Evolutionary conservation across 352 stramenopile species (phyloP).

Genomic region (Pythium sukuiense): DNA sequence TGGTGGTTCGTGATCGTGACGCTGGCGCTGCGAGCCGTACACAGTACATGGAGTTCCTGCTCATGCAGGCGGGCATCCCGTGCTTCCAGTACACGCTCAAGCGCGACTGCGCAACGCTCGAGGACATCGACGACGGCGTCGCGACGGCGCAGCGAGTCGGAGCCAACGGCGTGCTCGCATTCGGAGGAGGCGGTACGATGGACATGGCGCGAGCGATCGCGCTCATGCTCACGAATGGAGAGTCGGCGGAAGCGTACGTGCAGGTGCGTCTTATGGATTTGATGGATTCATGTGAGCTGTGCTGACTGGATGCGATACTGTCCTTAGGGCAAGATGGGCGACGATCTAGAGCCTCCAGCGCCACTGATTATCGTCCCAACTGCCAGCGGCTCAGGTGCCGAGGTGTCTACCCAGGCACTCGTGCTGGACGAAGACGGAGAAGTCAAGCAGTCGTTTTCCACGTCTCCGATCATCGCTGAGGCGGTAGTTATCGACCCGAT

Average conservation of each 20-base stretch:
- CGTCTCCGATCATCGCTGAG: constrained; percentile 44
- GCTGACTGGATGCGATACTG: no score
- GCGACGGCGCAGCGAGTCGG: constrained; percentile 60
- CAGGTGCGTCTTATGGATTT: constrained; percentile 6
- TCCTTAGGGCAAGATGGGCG: constrained; percentile 14
- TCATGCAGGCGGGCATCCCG: constrained; percentile 65
- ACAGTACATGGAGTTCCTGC: constrained; percentile 70
- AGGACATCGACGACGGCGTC: constrained; percentile 51
- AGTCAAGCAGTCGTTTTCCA: constrained; percentile 49
- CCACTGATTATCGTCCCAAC: constrained; percentile 67
- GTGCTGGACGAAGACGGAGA: constrained; percentile 70
- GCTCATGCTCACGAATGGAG: constrained; percentile 49
- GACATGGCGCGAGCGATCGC: constrained; percentile 62
- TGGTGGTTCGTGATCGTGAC: constrained; percentile 70
- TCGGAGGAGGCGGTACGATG: constrained; percentile 64
- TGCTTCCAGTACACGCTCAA: constrained; percentile 77
- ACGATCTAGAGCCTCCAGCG: constrained; percentile 26
- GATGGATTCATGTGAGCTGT: no score
- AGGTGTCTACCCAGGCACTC: constrained; percentile 50
- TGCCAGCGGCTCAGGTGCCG: constrained; percentile 49
- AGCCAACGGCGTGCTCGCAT: constrained; percentile 66
- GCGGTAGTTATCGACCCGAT: constrained; percentile 70
- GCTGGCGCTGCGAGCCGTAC: constrained; percentile 48
- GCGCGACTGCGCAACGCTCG: constrained; percentile 62
- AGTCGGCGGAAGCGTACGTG: constrained; percentile 37